Evolutionary conservation across 371 early-diverging fungal genomes (phyloP).

Genomic region (Coemansia sp.): DNA sequence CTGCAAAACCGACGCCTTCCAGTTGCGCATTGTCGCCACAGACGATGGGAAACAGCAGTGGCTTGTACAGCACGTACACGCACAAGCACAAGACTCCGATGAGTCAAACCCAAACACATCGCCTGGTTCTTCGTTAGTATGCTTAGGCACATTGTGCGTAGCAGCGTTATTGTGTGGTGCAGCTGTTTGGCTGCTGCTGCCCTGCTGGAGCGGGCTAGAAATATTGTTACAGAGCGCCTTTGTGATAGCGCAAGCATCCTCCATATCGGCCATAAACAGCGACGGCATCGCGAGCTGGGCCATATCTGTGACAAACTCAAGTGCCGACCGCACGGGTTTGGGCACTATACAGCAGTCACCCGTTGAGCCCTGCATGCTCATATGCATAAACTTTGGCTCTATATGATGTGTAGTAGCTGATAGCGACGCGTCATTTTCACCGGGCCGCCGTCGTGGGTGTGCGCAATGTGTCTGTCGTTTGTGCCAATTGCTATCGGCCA

Average conservation of each 20-base stretch:
- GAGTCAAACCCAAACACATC: constrained; percentile 37
- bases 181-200: background rate
- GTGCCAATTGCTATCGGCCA: background rate
- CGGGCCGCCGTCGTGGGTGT: background rate
- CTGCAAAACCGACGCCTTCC: constrained; percentile 18
- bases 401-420: background rate
- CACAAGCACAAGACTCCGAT: constrained; percentile 8
- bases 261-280: constrained; percentile 34
- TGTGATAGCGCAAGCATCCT: constrained; percentile 9
- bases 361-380: background rate
- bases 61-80: constrained; percentile 21
- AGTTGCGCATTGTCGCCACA: constrained; percentile 11
- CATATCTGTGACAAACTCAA: constrained; percentile 39
- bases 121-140: constrained; percentile 29
- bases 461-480: background rate
- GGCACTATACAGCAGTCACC: constrained; percentile 16
- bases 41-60: constrained; percentile 20
- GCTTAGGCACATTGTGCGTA: background rate
- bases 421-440: background rate
- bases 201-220: background rate
- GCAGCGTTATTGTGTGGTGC: background rate
- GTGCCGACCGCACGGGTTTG: constrained; percentile 19
- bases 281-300: constrained; percentile 35
- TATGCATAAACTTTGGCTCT: background rate
- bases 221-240: background rate